phyloP scores from a whole-genome alignment of 2,329 filamentous ascomycete genomes.

The Westerdykella sp. region DNA sequence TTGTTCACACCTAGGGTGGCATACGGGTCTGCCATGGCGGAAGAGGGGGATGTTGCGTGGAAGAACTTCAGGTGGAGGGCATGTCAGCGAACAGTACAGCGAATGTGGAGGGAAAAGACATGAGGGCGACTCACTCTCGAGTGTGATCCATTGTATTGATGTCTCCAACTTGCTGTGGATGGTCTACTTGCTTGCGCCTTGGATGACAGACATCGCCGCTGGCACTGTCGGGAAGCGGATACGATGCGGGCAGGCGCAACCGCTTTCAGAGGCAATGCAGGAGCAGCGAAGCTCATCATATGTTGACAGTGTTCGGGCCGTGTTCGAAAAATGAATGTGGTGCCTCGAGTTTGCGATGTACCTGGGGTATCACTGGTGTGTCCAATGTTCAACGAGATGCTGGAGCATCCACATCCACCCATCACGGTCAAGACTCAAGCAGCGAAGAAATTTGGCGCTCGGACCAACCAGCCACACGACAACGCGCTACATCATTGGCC shows the following conservation, averaged over 20 bases:
- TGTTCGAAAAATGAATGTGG: too few relatives aligned
- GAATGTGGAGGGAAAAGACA: neutral
- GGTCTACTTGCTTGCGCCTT: constrained; percentile 23
- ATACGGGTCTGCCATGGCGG: constrained; percentile 73
- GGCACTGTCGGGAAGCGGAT: constrained; percentile 25
- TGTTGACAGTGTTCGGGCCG: neutral
- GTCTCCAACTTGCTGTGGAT: constrained; percentile 14
- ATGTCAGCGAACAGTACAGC: constrained; percentile 2
- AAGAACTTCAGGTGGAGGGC: constrained; percentile 20
- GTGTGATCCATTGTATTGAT: constrained; percentile 18
- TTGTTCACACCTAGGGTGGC: constrained; percentile 77
- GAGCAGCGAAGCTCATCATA: constrained; percentile 33
- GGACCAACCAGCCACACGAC: constrained; percentile 2
- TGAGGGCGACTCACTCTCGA: constrained; percentile 22
- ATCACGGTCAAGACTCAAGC: neutral
- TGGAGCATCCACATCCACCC: too few relatives aligned
- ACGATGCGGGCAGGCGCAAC: constrained; percentile 29
- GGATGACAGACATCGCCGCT: constrained; percentile 26
- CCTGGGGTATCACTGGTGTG: neutral
- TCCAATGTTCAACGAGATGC: neutral
- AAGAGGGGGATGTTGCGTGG: constrained; percentile 49
- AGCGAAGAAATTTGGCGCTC: constrained; percentile 13
- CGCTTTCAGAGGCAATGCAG: constrained; percentile 27
- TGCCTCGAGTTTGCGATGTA: neutral
- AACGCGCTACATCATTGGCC: constrained; percentile 16